These are phyloP conservation scores for Trichoderma sp. DNA, from an alignment of 2,329 filamentous ascomycete genomes.

Conservation along the genomic window DNA sequence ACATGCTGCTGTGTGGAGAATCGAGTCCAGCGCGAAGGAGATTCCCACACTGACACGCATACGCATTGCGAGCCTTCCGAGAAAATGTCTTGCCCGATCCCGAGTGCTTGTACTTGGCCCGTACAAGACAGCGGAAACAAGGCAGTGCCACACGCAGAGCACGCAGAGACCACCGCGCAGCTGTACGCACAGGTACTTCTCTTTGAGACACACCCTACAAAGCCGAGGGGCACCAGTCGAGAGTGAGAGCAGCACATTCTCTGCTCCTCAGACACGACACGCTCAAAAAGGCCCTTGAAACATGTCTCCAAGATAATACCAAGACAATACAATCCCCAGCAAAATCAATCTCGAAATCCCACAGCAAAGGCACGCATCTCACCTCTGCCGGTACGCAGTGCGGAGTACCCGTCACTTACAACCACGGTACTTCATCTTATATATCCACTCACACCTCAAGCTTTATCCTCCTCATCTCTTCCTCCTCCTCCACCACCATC, in stretches of 20 bases:
- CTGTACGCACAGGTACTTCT: background rate
- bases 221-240: background rate
- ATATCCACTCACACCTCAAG: constrained; percentile 4
- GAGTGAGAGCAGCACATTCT: background rate
- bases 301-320: constrained; percentile 6
- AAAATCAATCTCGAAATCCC: background rate
- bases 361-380: background rate
- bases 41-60: constrained; percentile 18
- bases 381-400: background rate
- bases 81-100: background rate
- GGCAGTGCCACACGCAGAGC: background rate
- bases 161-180: background rate
- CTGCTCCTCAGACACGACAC: background rate
- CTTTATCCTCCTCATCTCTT: background rate
- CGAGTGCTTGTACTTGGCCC: background rate
- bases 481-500: constrained; percentile 3
- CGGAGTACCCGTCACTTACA: constrained; percentile 5
- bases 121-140: background rate
- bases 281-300: background rate
- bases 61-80: constrained; percentile 13
- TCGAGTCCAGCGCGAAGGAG: background rate
- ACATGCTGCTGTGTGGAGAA: background rate
- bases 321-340: background rate
- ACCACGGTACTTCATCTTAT: background rate
- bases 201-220: background rate